These are phyloP conservation scores for Podila horticola DNA, from an alignment of 192 early-diverging fungal genomes.

Conservation along the genomic window DNA sequence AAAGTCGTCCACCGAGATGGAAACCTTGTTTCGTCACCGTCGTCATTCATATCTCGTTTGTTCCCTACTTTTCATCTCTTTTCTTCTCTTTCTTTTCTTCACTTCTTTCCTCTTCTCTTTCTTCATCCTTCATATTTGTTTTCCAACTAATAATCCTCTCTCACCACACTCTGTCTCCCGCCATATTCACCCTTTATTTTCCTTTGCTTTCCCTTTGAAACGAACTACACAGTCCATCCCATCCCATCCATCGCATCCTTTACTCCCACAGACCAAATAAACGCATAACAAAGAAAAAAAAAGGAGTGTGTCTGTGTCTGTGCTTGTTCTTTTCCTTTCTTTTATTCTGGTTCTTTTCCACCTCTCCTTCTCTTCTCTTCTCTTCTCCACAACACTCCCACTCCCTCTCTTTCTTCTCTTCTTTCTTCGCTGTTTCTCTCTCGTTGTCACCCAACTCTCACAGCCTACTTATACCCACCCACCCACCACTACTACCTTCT, in stretches of 20 bases:
- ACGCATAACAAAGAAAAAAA: not conserved
- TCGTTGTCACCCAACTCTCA: not conserved
- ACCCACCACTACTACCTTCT: not conserved
- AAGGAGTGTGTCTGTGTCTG: not conserved
- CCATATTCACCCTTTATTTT: not conserved
- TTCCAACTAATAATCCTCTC: not conserved
- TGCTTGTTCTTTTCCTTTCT: slow-evolving; percentile 3
- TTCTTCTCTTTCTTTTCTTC: not conserved
- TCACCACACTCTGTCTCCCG: not conserved
- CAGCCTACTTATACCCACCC: not conserved
- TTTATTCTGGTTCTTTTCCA: not conserved
- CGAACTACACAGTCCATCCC: not conserved
- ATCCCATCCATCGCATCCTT: not conserved
- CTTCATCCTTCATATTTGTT: not conserved
- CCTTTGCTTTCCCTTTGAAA: not conserved
- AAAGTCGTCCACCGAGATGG: too few species aligned
- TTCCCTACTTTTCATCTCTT: not conserved
- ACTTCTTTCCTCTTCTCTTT: not conserved
- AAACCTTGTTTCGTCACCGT: not conserved
- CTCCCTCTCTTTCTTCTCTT: not conserved
- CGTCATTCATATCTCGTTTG: slow-evolving; percentile 4
- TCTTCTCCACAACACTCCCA: not conserved
- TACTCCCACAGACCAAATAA: not conserved
- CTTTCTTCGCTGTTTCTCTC: slow-evolving; percentile 1
- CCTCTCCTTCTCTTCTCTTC: not conserved